Base-by-base conservation (phyloP, 305 asterid species). In the Petunia hybrid region DNA sequence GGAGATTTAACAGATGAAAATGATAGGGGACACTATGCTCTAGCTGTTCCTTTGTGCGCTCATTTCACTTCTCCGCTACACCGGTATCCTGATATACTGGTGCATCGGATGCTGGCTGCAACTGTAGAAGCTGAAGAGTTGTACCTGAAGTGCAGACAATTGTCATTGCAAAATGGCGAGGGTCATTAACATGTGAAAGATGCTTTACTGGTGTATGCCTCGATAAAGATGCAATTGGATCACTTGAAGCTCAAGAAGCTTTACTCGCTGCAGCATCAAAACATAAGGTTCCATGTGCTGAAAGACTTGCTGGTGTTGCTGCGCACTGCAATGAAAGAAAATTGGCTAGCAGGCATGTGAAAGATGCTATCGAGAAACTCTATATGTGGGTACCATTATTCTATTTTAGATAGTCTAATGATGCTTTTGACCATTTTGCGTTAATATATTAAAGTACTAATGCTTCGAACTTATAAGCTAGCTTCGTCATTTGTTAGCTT, bases 1-100 rank as follows among this genome's bases (percentile, higher is more conserved):
- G 99, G 98, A 60, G 97, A 91, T 77, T 63, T 78, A 6, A 82
- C 85, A 66, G 91, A 90, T 35, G 84, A 80, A n/a, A 85, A 81
- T 12, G 93, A 83, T 60, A 79, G 87, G 85, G 83, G 91, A 83
- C 99, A 95, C 83, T 94, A 92, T 84, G 93, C 95, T 1, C 91
- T 94, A 16, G 98, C 97, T 38, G 79, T 94, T 73, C 99, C 99
- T 41, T 88, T 91, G 4, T 95, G 92, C 87, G 91, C 99, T 14
- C 98, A 94, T 88, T 95, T 95, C 85, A 95, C 99, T 83, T 92
- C 98, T 71, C 98, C 99, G 16, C 87, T 95, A 36, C 89, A 98
- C 6, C 89, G 98, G 39, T 95, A 95, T 88, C 91, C 98, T n/a
- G 99, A 95, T 84, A 90, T 95, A 76, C 82, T 95, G 57, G 99